Evolutionary conservation across 495 filamentous ascomycete species (phyloP).

Genomic region (Penicillium canescens): DNA sequence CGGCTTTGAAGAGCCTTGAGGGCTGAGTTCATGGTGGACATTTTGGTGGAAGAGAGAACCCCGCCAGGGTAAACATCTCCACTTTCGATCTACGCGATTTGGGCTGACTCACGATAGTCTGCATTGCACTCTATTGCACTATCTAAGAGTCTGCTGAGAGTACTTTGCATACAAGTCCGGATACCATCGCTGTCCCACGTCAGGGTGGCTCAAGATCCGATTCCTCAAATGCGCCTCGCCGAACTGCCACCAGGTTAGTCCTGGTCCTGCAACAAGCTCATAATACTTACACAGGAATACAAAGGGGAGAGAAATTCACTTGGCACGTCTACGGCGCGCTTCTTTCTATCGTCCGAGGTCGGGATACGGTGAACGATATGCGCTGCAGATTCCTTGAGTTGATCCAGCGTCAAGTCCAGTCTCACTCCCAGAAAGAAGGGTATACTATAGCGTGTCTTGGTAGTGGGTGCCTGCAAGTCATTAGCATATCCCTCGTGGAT

Average conservation of each 20-base stretch:
- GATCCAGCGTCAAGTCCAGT: slow-evolving; percentile 73
- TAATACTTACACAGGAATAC: slow-evolving; percentile 39
- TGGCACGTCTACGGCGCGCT: slow-evolving; percentile 40
- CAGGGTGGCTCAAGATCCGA: slow-evolving; percentile 85
- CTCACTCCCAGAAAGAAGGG: slow-evolving; percentile 91
- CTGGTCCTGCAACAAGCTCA: not conserved
- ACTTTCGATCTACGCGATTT: too few species aligned
- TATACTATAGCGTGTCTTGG: slow-evolving; percentile 67
- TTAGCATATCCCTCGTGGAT: not conserved
- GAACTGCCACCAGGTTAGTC: slow-evolving; percentile 29
- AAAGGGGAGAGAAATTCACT: slow-evolving; percentile 45
- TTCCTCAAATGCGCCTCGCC: slow-evolving; percentile 63
- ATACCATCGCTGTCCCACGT: slow-evolving; percentile 87
- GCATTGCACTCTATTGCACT: not conserved
- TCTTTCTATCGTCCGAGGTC: slow-evolving; percentile 35
- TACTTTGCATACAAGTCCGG: slow-evolving; percentile 63
- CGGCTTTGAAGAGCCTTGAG: slow-evolving; percentile 23
- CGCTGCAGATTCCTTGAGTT: slow-evolving; percentile 35
- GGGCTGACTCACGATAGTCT: too few species aligned
- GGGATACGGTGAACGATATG: slow-evolving; percentile 41
- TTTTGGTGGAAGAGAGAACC: not conserved
- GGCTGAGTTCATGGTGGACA: slow-evolving; percentile 15
- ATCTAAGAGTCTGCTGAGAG: slow-evolving; percentile 28
- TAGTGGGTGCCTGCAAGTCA: slow-evolving; percentile 32
- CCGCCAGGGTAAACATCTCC: not conserved